Evolutionary conservation across 257 asterid species (phyloP), one percentile per base, ranked within the genome.

Genomic region (Gentiana straminea): DNA sequence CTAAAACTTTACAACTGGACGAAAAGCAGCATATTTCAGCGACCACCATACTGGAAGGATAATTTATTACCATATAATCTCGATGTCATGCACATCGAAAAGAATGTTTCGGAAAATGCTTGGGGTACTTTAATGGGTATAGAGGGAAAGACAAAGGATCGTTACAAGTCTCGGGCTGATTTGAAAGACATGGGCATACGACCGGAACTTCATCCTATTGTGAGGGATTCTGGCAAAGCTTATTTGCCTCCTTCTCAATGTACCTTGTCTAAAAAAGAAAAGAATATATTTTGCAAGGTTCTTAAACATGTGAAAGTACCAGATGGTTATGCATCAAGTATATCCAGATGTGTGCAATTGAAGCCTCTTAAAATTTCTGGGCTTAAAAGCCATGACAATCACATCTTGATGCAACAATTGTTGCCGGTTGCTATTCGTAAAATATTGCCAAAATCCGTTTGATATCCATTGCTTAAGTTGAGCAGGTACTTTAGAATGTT

Each of bases 311-410:
- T 51, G 1, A 37, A 54, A 13, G 59, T 55, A 1, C 59, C 48
- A 4, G 35, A 55, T 37, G 35, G 59, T 1, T 55, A 55, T 37
- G 61, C n/a, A n/a, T 24, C 51, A 24, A 57, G 43, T 41, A 57
- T n/a, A 57, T 57, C 51, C 1, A n/a, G 46, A 4, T n/a, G 33
- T 37, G 48, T 2, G 33, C 55, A 51, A 24, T 11, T 51, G 6
- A 55, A 55, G 7, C 59, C 59, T 5, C 59, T 35, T 3, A 55
- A 37, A 4, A n/a, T 55, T 55, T 12, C 32, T 0, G 10, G 47
- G 2, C 12, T 37, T 1, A 55, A 55, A 13, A 37, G 59, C 7
- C 48, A 55, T 35, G 59, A 54, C 5, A 9, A 35, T 37, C 59
- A 54, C 13, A 13, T 38, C 13, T 15, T 55, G 13, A 54, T 54